Evolutionary conservation across 2,329 filamentous ascomycete genomes (phyloP), one percentile per base, ranked within the genome.

Genomic region (Exutisphaerella laricina): DNA sequence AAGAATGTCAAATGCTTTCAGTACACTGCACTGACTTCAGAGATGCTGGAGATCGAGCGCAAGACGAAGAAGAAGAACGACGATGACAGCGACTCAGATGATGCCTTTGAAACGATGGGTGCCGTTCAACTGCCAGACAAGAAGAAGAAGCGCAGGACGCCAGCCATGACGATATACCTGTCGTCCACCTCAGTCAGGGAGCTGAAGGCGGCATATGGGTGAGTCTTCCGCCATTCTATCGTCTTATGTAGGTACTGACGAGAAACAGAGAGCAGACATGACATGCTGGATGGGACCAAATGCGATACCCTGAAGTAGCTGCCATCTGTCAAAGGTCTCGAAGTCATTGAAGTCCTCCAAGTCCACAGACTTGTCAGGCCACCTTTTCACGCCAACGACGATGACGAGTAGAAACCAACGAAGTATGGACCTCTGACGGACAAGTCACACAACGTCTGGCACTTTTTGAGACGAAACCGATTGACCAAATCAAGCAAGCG

Each of bases 161-260:
- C 75, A 12, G 71, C 78, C 29, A 66, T 86, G 70, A 77, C 74
- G 48, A 66, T 83, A 16, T 80, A 82, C 51, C 59, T 86, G 12
- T 78, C 79, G 0, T 61, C 67, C 18, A 62, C 63, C 10, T 64
- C 75, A 9, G 62, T 85, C 23, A 71, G 74, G 13, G 75, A 79
- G 50, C 60, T 86, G 35, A 76, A 69, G 49, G 66, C 59, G 21
- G 69, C 67, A 30, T 66, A 65, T 17, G 74, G 69, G 61, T 65
- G 45, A 49, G 58, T 48, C 6, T 12, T 7, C 6, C 12, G 6
- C 12, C 23, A 26, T 12, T 6, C 6, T 26, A 7, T 26, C 23
- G 12, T 7, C 23, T 26, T 26, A 6, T 12, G 23, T n/a, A 26
- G 6, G 6, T 12, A 26, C 23, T 26, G 23, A 26, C 23, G 6